Evolutionary conservation across 192 early-diverging fungal genomes (phyloP).

Genomic region (Entomortierella lignicola): DNA sequence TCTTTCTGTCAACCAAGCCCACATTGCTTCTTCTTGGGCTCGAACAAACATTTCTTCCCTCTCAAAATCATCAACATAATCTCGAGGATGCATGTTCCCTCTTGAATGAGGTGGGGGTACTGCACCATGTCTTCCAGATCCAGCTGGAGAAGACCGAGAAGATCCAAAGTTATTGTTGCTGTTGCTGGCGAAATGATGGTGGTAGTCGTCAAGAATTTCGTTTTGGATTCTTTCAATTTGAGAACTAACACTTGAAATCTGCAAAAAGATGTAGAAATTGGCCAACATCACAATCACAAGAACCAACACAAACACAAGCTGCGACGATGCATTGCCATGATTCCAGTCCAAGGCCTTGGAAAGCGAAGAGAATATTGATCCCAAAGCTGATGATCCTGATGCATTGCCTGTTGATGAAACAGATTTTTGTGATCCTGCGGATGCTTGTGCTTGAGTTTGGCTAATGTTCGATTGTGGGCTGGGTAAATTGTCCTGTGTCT

Average conservation of each 20-base stretch:
- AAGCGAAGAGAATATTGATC: not conserved
- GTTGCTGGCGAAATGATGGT: not conserved
- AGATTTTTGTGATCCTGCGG: not conserved
- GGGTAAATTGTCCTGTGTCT: not conserved
- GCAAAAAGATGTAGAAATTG: constrained; percentile 40
- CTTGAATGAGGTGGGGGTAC: not conserved
- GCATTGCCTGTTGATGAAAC: not conserved
- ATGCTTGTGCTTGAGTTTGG: not conserved
- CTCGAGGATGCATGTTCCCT: not conserved
- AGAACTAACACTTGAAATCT: constrained; percentile 31
- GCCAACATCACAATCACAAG: constrained; percentile 35
- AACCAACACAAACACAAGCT: constrained; percentile 6
- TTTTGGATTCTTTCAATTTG: constrained; percentile 41
- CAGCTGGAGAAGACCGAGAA: constrained; percentile 19
- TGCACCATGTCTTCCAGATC: constrained; percentile 8
- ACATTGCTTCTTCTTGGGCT: constrained; percentile 52
- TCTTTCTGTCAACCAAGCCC: constrained; percentile 45
- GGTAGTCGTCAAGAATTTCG: not conserved
- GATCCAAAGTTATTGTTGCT: not conserved
- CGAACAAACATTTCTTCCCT: constrained; percentile 24
- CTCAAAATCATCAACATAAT: constrained; percentile 12
- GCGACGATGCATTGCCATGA: constrained; percentile 3
- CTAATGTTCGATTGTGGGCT: not conserved
- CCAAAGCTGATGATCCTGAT: not conserved
- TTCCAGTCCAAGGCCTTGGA: constrained; percentile 15